Base-by-base conservation (phyloP, 176 grass and related monocot genomes). In the Elymus sibiricus region DNA sequence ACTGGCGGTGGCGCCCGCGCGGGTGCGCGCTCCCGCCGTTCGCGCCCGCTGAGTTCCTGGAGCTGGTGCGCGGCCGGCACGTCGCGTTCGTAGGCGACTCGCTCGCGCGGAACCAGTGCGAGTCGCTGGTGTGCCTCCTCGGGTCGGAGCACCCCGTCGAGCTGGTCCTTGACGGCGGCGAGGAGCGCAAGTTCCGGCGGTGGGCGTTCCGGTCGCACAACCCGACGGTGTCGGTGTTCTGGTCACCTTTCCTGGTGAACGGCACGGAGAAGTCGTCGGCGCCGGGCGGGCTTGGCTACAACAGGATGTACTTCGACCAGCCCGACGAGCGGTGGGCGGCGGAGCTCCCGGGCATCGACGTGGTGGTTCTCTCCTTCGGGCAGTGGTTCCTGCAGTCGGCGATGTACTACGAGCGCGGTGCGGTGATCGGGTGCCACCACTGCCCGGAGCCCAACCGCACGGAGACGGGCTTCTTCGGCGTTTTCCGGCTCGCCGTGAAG, bases 341-440 rank as follows among this genome's bases (percentile, higher is more conserved):
- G 53, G 74, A 89, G 51, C 76, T 94, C 32, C 63, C 78, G 4
- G 76, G 71, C 14, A 37, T 95, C 70, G 91, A 98, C 86, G 76
- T 94, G 10, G 67, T 92, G 26, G 86, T 98, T 19, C 89, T 95
- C 53, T 94, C 96, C 25, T 81, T 84, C 64, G 96, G 96, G 39
- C 91, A 98, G 85, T 98, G 96, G 96, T 98, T 95, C 82, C 63
- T 98, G 37, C 92, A 95, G 78, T 51, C 88, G 72, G 93, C 96
- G 24, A 77, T 98, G 56, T 98, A 91, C 78, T 90, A 95, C 85
- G 93, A 94, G 44, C 81, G 79, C 72, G 85, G 84, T 31, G 78
- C 4, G 3, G 81, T 92, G 43, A 62, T 98, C 21, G 96, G 96
- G 9, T 98, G 96, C 91, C 93, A 98, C 89, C 74, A 85, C 32